These are phyloP conservation scores for Secale cereale DNA, from an alignment of 176 grass and related monocot genomes.

Conservation along the genomic window DNA sequence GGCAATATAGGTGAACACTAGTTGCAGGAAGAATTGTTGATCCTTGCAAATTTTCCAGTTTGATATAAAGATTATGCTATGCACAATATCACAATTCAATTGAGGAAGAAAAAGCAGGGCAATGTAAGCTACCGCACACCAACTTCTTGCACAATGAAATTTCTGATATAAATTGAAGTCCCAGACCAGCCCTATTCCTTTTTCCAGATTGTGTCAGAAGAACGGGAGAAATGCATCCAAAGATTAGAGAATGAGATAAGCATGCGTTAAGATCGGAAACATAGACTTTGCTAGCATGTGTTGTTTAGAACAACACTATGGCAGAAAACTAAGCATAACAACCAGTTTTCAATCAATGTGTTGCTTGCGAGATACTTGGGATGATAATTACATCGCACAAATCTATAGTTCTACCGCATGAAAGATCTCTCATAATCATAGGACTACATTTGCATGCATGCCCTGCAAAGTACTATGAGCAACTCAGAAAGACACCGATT, in stretches of 20 bases:
- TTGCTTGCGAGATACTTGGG: neutral
- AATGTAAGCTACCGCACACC: neutral
- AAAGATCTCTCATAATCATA: neutral
- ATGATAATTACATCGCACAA: neutral
- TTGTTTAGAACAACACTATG: neutral
- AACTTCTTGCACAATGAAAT: neutral
- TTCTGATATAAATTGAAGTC: neutral
- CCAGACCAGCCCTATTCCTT: neutral
- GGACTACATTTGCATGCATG: neutral
- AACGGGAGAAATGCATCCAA: neutral
- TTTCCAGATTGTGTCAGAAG: neutral
- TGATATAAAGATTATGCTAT: slow-evolving; percentile 84
- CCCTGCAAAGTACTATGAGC: neutral
- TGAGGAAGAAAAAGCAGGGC: neutral
- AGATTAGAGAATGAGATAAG: neutral
- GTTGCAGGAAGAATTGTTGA: slow-evolving; percentile 73
- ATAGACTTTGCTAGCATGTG: neutral
- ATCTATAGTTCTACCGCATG: neutral
- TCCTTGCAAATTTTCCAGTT: slow-evolving; percentile 64
- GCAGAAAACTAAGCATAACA: neutral
- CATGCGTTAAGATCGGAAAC: neutral
- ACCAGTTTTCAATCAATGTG: neutral
- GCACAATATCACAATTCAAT: slow-evolving; percentile 16
- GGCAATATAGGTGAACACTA: slow-evolving; percentile 22
- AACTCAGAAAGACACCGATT: neutral